phyloP scores from a whole-genome alignment of 2,329 filamentous ascomycete genomes.

The Thelonectria rubi region DNA sequence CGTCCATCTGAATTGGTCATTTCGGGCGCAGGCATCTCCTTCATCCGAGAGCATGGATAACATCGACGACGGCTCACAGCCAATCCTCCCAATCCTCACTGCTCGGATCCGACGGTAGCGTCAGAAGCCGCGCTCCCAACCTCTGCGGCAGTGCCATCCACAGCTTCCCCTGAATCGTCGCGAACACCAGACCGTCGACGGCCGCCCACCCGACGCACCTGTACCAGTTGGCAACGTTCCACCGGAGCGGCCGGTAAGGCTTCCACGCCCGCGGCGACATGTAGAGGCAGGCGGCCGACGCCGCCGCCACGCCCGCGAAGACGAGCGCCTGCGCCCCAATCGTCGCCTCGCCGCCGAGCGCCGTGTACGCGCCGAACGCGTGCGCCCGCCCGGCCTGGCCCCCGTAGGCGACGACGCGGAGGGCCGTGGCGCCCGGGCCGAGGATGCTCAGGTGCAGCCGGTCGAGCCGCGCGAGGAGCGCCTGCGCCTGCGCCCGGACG shows the following conservation, averaged over 20 bases:
- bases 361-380: background rate
- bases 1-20: too few species aligned
- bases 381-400: background rate
- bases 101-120: too few species aligned
- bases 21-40: too few species aligned
- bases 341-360: background rate
- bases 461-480: background rate
- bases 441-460: background rate
- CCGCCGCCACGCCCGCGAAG: background rate
- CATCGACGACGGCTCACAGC: too few species aligned
- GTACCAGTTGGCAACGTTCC: conserved; percentile 2
- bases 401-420: background rate
- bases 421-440: background rate
- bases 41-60: too few species aligned
- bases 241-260: background rate
- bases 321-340: background rate
- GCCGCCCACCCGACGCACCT: conserved; percentile 11
- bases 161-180: background rate
- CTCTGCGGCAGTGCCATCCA: background rate
- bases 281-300: background rate
- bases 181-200: conserved; percentile 4
- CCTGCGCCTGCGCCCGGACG: background rate
- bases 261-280: background rate
- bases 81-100: too few species aligned
- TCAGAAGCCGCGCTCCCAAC: background rate